Conservation (phyloP, 305 asterid species). For the Fraxinus baroniana region DNA sequence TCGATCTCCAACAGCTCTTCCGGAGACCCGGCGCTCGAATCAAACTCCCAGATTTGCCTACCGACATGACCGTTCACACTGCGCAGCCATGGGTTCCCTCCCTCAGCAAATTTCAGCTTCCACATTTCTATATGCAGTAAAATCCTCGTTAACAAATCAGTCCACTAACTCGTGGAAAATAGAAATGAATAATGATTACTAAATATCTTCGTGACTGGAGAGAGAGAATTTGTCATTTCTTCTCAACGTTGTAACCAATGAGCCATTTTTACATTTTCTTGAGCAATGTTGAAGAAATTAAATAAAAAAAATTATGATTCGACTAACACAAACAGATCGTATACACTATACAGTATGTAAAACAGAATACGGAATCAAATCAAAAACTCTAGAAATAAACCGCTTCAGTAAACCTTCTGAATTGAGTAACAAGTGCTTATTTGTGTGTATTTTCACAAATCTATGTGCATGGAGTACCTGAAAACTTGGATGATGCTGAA, state of each 20-base stretch:
- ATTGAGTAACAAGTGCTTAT: background rate
- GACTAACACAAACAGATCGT: background rate
- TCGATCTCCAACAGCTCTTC: slow-evolving; percentile 71
- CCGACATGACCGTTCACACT: slow-evolving; percentile 71
- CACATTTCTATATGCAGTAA: slow-evolving; percentile 48
- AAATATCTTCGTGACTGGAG: background rate
- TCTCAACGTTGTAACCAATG: background rate
- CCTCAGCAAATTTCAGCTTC: slow-evolving; percentile 75
- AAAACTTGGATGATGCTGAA: background rate
- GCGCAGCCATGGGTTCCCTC: slow-evolving; percentile 68
- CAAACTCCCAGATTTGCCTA: slow-evolving; percentile 84
- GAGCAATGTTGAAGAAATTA: background rate
- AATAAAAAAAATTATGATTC: background rate
- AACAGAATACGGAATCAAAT: background rate
- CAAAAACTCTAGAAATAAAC: background rate
- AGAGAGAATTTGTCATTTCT: background rate
- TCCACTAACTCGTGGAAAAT: background rate
- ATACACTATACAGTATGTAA: background rate
- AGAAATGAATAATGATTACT: background rate
- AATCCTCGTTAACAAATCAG: background rate
- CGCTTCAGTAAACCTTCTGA: background rate
- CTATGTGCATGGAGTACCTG: background rate
- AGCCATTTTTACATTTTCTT: background rate
- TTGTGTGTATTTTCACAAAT: background rate
- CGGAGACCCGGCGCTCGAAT: slow-evolving; percentile 61